Base-by-base conservation (phyloP, 192 early-diverging fungal genomes). In the Paraglomus occultum region DNA sequence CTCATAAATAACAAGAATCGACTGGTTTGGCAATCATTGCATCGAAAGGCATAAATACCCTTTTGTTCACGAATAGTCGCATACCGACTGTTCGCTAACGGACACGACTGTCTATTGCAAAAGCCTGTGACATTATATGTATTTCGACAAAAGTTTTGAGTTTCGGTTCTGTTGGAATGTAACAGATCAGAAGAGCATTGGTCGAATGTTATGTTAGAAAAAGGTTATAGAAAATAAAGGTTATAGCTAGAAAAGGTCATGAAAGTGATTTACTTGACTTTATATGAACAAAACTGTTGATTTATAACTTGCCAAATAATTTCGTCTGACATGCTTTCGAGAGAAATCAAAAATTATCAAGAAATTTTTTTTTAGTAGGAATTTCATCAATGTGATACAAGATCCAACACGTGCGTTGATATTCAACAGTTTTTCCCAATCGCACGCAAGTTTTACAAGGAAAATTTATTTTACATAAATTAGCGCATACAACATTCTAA, bases 241-340 rank as follows among this genome's bases (percentile, higher is more conserved):
- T 9, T 60, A 38, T 7, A 3, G 20, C 14, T 23, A 31, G 57
- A 39, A 0, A 51, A 38, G 17, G 20, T 38, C 20, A 9, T 57
- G 1, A 15, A 57, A 39, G 2, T 31, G 6, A 78, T 85, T 58
- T 84, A 92, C 90, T 95, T 95, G 84, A 96, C 89, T 91, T 97
- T 99, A 87, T 89, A 99, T 14, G 95, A 95, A 73, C 96, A 99
- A 76, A 99, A 99, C 76, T 96, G 89, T 83, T 93, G 88, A 76
- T 93, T 95, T 59, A 99, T 94, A 54, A 94, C 91, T 72, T 93
- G 88, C 96, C 96, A 99, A 71, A 99, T 90, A 48, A 97, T 82
- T 72, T 94, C 86, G 84, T 91, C 90, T 74, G 77, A 76, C 71
- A 53, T 82, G 18, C 8, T 38, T 4, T 48, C 22, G 17, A 2